Percentiles rank a stretch among this genome's conserved stretches.
Evolutionary conservation across 495 filamentous ascomycete genomes (phyloP).

Genomic region (Xylaria palmicola): DNA sequence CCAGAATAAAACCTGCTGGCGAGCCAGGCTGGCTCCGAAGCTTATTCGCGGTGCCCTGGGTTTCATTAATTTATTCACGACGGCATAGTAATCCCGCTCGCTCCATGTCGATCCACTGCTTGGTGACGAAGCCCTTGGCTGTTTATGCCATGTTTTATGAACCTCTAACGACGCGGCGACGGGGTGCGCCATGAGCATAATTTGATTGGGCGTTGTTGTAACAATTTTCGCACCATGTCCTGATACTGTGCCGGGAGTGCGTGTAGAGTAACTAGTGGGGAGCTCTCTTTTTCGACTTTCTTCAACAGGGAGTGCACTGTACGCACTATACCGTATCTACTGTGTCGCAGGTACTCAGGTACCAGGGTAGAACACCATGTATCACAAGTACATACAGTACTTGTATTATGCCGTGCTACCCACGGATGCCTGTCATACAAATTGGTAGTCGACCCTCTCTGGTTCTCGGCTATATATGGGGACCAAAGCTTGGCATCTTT

Average conservation of each 20-base stretch:
- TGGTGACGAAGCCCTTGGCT: background rate
- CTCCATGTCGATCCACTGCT: background rate
- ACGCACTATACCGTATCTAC: no score
- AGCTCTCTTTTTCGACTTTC: background rate
- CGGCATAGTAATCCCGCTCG: background rate
- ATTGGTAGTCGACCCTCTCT: background rate
- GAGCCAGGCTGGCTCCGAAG: background rate
- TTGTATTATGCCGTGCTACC: background rate
- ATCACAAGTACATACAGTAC: no score
- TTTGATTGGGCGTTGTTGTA: background rate
- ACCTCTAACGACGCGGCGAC: background rate
- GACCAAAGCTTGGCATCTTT: slow-evolving; percentile 12
- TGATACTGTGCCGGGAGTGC: background rate
- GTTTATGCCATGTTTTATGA: background rate
- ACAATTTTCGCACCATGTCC: background rate
- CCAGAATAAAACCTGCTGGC: background rate
- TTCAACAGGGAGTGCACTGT: background rate
- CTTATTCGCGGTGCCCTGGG: background rate
- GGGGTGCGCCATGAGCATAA: background rate
- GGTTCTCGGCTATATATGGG: slow-evolving; percentile 15
- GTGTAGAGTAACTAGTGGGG: background rate
- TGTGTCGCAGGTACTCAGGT: no score
- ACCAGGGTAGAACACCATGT: no score
- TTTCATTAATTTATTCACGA: slow-evolving; percentile 3
- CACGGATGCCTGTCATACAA: slow-evolving; percentile 8